A percentile compares a stretch with the other conserved stretches of the same genome.
phyloP scores from a whole-genome alignment of 352 stramenopile species.

The Phytophthora colocasiae region DNA sequence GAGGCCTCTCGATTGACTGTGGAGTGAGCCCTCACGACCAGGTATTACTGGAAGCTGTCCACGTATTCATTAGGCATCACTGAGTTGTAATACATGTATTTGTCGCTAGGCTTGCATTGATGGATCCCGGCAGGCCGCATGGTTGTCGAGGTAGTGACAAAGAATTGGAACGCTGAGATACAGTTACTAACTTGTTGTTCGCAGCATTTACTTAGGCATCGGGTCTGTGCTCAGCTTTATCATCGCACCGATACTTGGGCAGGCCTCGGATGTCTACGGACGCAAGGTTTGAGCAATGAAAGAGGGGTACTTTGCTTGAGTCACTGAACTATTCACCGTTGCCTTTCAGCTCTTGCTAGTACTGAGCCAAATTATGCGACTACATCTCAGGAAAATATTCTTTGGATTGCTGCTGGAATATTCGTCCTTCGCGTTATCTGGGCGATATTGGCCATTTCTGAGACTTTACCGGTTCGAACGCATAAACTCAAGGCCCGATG shows the following conservation, averaged over 20 bases:
- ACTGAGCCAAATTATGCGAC: slow-evolving; percentile 58
- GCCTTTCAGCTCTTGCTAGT: slow-evolving; percentile 67
- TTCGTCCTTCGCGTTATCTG: slow-evolving; percentile 56
- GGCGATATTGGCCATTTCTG: slow-evolving; percentile 58
- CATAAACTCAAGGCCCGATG: slow-evolving; percentile 31
- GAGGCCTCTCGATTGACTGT: slow-evolving; percentile 68
- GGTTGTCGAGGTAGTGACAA: slow-evolving; percentile 61
- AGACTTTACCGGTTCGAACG: slow-evolving; percentile 52
- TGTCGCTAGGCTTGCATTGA: slow-evolving; percentile 53
- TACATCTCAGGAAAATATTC: slow-evolving; percentile 38
- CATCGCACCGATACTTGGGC: slow-evolving; percentile 71
- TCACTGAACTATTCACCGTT: neutral
- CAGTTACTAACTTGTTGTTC: neutral
- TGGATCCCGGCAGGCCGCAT: slow-evolving; percentile 71
- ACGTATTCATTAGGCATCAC: too few relatives aligned
- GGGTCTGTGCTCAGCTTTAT: slow-evolving; percentile 71
- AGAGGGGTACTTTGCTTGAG: neutral
- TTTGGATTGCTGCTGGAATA: slow-evolving; percentile 53
- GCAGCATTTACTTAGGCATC: slow-evolving; percentile 66
- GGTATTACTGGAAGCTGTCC: slow-evolving; percentile 19
- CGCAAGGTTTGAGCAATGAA: slow-evolving; percentile 58
- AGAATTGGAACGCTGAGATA: neutral
- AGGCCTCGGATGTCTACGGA: slow-evolving; percentile 77
- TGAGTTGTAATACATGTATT: neutral
- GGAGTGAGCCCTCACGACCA: slow-evolving; percentile 47